Evolutionary conservation across 2,329 filamentous ascomycete species (phyloP).

Genomic region (Xylariaceae sp.): DNA sequence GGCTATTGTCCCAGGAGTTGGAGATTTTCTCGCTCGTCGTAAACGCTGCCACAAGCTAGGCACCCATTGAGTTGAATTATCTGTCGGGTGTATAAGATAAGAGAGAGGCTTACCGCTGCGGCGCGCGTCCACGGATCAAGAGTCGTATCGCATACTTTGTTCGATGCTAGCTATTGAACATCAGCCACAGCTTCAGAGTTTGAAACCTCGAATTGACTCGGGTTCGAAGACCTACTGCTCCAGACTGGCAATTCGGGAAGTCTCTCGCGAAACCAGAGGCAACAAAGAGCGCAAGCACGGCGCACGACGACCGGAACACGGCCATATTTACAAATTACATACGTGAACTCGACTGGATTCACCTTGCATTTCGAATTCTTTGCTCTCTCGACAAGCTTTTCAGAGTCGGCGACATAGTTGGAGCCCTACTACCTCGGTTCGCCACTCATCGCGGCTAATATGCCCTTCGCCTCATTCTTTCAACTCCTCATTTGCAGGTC

Average conservation of each 20-base stretch:
- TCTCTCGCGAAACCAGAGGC: not conserved
- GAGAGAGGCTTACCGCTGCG: conserved; percentile 21
- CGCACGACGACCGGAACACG: not conserved
- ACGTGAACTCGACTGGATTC: no score
- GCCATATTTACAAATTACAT: not conserved
- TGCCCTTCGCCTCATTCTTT: no score
- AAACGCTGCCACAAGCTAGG: conserved; percentile 49
- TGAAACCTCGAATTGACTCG: not conserved
- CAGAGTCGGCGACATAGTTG: no score
- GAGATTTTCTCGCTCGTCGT: conserved; percentile 55
- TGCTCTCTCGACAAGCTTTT: no score
- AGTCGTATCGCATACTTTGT: conserved; percentile 29
- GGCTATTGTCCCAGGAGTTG: conserved; percentile 34
- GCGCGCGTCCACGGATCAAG: conserved; percentile 28
- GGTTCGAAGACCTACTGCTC: conserved; percentile 19
- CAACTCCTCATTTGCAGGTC: no score
- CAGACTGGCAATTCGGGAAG: conserved; percentile 22
- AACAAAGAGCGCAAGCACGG: not conserved
- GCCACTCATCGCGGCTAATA: no score
- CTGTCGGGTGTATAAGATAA: no score
- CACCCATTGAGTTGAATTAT: no score
- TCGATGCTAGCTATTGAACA: conserved; percentile 26
- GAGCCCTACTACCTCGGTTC: no score
- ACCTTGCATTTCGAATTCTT: no score
- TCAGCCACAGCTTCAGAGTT: not conserved